Base-by-base conservation (phyloP, 345 rosid species). In the Salix purpurea region DNA sequence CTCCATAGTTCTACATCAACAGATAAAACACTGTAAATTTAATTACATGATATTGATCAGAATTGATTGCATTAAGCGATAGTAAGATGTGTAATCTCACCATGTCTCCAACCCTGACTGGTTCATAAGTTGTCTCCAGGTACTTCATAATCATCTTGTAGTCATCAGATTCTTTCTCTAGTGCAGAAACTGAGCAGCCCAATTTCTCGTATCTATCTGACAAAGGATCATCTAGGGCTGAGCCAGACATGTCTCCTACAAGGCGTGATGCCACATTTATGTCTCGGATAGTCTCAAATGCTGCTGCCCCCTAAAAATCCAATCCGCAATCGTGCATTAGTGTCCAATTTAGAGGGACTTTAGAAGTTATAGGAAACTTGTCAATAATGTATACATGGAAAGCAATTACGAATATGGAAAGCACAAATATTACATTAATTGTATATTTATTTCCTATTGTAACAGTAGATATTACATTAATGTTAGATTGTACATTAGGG, bases 111-210 rank as follows among this genome's bases (percentile, higher is more conserved):
- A 90, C 85, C 86, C 82, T 89, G 60, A 91, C 83, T 2, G 97
- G 94, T 62, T 91, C 97, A 28, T 87, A 91, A 21, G 97, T 95
- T 68, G 80, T 93, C 71, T 89, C 89, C 32, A 88, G 48, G 76
- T 91, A 95, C 52, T 85, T 87, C 56, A 86, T 78, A 9, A 93
- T 80, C 94, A 95, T 89, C 83, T 85, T 93, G 76, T 91, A 95
- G 74, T 91, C 94, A 23, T 89, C 90, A 0, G 92, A 87, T 21
- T 89, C 96, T 65, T 88, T 84, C 37, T 89, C 91, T 26, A 89
- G 44, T 0, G 89, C 74, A 74, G 84, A 82, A 19, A 92, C 74
- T n/a, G 85, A 80, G 85, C 96, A 92, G 2, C 91, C 86, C 42
- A 92, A 76, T 78, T 82, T 89, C 6, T 78, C 69, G 75, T 90